Evolutionary conservation across 192 early-diverging fungal genomes (phyloP).

Genomic region (Pecoramyces ruminantium): DNA sequence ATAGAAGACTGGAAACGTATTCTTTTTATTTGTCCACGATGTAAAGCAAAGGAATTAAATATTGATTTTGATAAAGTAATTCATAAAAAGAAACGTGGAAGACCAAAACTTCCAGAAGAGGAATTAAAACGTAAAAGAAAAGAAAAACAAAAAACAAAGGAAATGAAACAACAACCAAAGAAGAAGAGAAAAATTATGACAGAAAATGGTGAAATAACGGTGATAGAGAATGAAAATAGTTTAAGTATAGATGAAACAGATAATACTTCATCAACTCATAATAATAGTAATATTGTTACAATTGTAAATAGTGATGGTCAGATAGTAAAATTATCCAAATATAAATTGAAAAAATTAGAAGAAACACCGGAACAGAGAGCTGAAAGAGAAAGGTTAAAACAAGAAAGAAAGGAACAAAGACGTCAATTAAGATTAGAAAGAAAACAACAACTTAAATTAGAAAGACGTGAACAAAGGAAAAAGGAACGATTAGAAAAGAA

Average conservation of each 20-base stretch:
- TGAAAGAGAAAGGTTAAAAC: background rate
- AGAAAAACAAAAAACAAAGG: background rate
- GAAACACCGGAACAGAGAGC: background rate
- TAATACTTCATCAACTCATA: background rate
- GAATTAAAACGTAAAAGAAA: background rate
- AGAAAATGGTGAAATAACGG: background rate
- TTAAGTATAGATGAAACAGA: background rate
- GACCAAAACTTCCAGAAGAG: background rate
- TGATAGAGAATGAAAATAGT: background rate
- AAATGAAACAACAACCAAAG: background rate
- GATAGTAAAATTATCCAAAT: background rate
- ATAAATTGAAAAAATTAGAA: background rate
- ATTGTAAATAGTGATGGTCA: background rate
- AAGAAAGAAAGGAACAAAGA: background rate
- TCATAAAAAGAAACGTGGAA: background rate
- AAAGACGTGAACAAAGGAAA: background rate
- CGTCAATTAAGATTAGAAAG: background rate
- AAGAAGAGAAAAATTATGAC: background rate
- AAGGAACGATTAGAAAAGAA: background rate
- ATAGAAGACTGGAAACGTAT: conserved; percentile 20
- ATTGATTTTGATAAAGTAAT: background rate
- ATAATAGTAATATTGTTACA: background rate
- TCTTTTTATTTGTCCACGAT: conserved; percentile 28
- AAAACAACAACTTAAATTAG: background rate
- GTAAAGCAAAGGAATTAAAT: conserved; percentile 6